These are phyloP conservation scores for Wickerhamiella azymoides DNA, from an alignment of 805 yeast species.

Conservation along the genomic window DNA sequence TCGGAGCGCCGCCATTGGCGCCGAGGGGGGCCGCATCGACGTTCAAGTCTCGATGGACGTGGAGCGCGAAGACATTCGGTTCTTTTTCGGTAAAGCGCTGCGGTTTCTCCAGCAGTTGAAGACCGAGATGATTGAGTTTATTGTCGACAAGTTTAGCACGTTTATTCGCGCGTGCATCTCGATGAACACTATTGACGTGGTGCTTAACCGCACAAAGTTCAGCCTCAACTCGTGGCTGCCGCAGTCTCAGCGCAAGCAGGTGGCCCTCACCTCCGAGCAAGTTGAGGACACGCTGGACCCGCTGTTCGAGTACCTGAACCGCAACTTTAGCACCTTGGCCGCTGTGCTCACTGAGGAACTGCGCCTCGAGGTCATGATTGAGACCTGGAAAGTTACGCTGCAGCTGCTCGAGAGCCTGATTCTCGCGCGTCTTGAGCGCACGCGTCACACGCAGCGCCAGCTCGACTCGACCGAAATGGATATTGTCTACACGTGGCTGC, in stretches of 20 bases:
- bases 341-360: conserved; percentile 41
- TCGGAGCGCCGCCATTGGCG: conserved; percentile 42
- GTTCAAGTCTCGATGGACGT: conserved; percentile 63
- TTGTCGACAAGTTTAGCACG: conserved; percentile 60
- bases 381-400: conserved; percentile 68
- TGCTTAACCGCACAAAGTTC: conserved; percentile 23
- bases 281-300: conserved; percentile 58
- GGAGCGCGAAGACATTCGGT: conserved; percentile 68
- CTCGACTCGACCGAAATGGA: conserved; percentile 49
- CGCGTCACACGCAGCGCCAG: conserved; percentile 28
- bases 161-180: conserved; percentile 49
- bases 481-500: conserved; percentile 57
- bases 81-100: conserved; percentile 64
- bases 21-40: conserved; percentile 39
- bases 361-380: conserved; percentile 51
- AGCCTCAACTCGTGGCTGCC: conserved; percentile 20
- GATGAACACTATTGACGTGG: conserved; percentile 38
- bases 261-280: conserved; percentile 21
- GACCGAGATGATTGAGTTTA: conserved; percentile 50
- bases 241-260: conserved; percentile 9
- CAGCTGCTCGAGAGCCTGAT: conserved; percentile 54
- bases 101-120: conserved; percentile 49
- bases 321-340: conserved; percentile 52
- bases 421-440: conserved; percentile 48
- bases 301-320: conserved; percentile 57